phyloP scores from a whole-genome alignment of 2,329 filamentous ascomycete species.

The Nemania abortiva region DNA sequence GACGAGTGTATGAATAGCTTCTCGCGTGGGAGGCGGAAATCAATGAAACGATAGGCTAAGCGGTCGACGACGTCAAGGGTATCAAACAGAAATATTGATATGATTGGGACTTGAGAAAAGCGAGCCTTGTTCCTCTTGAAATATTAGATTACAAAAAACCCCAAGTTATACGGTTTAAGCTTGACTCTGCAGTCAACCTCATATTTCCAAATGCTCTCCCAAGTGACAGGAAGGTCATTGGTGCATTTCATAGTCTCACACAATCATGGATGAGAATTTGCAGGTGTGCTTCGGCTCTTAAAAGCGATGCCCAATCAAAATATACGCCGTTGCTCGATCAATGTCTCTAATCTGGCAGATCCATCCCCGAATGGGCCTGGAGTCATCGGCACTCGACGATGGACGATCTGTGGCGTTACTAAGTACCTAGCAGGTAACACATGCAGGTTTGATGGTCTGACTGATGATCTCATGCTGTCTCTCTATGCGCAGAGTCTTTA shows the following conservation, averaged over 20 bases:
- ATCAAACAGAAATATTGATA: constrained; percentile 10
- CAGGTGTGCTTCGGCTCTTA: neutral
- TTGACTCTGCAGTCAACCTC: neutral
- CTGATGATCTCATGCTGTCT: neutral
- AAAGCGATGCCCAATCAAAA: neutral
- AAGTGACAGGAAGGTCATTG: neutral
- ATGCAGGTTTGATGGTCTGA: neutral
- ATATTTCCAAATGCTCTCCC: neutral
- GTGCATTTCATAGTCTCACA: neutral
- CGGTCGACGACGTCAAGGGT: neutral
- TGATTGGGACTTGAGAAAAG: neutral
- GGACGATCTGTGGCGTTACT: neutral
- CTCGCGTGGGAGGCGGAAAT: neutral
- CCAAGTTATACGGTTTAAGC: neutral
- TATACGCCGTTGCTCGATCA: neutral
- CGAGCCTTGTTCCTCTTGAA: constrained; percentile 1
- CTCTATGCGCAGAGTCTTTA: neutral
- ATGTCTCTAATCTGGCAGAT: neutral
- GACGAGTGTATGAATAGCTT: neutral
- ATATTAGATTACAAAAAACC: constrained; percentile 4
- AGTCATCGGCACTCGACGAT: neutral
- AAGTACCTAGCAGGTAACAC: neutral
- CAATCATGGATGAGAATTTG: too few relatives aligned
- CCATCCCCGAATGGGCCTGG: neutral
- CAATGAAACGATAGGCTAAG: neutral